Evolutionary conservation across 2,329 filamentous ascomycete species (phyloP).

Genomic region (Fusarium xylarioides): DNA sequence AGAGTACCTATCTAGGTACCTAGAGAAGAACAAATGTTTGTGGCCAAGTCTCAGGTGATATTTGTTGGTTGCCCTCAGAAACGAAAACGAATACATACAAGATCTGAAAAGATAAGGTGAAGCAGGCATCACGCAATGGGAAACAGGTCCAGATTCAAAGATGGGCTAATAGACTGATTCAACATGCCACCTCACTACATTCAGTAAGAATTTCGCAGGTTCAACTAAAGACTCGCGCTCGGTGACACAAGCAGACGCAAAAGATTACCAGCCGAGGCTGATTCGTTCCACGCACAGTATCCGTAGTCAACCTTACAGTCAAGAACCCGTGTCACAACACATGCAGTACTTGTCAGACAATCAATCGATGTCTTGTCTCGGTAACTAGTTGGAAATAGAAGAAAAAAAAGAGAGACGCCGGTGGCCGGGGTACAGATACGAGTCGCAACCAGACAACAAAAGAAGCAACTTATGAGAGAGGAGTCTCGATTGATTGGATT

Average conservation of each 20-base stretch:
- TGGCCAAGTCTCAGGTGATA: background rate
- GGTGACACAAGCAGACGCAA: slow-evolving; percentile 14
- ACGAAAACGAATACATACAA: slow-evolving; percentile 11
- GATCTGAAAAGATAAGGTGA: background rate
- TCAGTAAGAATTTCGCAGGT: background rate
- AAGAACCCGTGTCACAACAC: background rate
- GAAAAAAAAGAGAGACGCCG: background rate
- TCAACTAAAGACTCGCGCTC: background rate
- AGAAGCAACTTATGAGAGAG: slow-evolving; percentile 14
- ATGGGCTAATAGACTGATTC: slow-evolving; percentile 24
- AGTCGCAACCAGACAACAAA: slow-evolving; percentile 8
- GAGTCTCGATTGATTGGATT: background rate
- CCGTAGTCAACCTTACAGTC: background rate
- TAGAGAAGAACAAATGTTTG: background rate
- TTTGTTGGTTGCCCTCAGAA: background rate
- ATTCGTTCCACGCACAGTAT: slow-evolving; percentile 7
- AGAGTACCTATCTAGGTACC: background rate
- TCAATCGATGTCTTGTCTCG: slow-evolving; percentile 7
- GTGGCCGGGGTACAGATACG: slow-evolving; percentile 4
- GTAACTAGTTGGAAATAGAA: background rate
- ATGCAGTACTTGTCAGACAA: background rate
- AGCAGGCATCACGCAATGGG: slow-evolving; percentile 1
- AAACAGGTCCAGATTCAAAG: background rate
- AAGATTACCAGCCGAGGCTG: slow-evolving; percentile 19
- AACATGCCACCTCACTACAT: slow-evolving; percentile 23